A percentile compares a stretch with the other conserved stretches of the same genome.
phyloP scores from a whole-genome alignment of 306 rosid genomes.

The Canavalia gladiata region DNA sequence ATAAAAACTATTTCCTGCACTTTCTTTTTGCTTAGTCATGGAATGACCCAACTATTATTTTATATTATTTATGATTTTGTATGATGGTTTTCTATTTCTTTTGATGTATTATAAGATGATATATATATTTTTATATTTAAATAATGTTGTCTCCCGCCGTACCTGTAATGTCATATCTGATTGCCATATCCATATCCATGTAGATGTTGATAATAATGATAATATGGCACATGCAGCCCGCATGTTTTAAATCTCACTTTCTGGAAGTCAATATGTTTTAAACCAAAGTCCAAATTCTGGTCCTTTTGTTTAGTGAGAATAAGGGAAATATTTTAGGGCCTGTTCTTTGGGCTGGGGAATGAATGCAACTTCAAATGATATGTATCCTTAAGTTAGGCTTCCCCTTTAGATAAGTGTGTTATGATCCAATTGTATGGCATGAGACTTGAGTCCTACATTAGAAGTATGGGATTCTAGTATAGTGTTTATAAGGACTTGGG shows the following conservation, averaged over 20 bases:
- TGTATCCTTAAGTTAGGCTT: not conserved
- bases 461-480: too few relatives aligned
- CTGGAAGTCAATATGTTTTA: slow-evolving; percentile 50
- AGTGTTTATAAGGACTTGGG: too few relatives aligned
- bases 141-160: not conserved
- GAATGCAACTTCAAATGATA: too few relatives aligned
- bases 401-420: not conserved
- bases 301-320: not conserved
- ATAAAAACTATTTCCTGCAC: not conserved
- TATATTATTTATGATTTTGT: not conserved
- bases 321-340: not conserved
- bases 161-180: not conserved
- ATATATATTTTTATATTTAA: not conserved
- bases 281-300: not conserved
- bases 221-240: slow-evolving; percentile 55
- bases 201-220: slow-evolving; percentile 39
- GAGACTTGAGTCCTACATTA: too few relatives aligned
- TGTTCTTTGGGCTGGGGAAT: not conserved
- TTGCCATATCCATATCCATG: not conserved
- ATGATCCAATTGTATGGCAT: too few relatives aligned
- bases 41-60: not conserved
- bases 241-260: slow-evolving; percentile 57
- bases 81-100: not conserved
- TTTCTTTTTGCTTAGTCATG: not conserved
- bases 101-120: not conserved